Evolutionary conservation across 352 stramenopile genomes (phyloP), one percentile per base, ranked within the genome.

Genomic region (Pythium plurisporium): DNA sequence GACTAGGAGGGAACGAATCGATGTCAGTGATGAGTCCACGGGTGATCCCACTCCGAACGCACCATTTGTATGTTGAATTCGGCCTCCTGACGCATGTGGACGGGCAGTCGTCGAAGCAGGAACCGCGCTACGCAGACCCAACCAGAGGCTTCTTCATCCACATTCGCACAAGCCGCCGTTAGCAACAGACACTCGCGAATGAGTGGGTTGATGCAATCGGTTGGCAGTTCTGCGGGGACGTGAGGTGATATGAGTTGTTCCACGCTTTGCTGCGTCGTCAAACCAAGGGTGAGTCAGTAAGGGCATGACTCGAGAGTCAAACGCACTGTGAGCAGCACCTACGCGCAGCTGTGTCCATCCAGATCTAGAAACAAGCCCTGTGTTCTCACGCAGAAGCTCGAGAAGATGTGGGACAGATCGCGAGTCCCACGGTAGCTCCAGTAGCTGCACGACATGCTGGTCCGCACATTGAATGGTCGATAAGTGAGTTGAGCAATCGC

Each of bases 31-130:
- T n/a, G n/a, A n/a, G n/a, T n/a, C n/a, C n/a, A n/a, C n/a, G n/a
- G n/a, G n/a, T n/a, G n/a, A n/a, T n/a, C n/a, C n/a, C n/a, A n/a
- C 6, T 42, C 17, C 15, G 9, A n/a, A 11, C 8, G 17, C 67
- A 91, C 82, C 77, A 89, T 89, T 62, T 90, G 82, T 7, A 91
- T 59, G 41, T 82, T 89, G 48, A 91, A 91, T 23, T 91, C 82
- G 6, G 79, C 76, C 40, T 90, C 82, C 51, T 85, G 78, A 36
- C 79, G 65, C 19, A 86, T 49, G 40, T 84, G 69, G n/a, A 69
- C 38, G 0, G 79, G 74, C 27, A 91, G 59, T 20, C 79, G 67
- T 9, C 70, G 67, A 20, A 87, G 56, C 31, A 91, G 47, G 43
- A 73, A 65, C 2, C 82, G 76, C 15, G 69, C 69, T 27, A 87